Base-by-base conservation (phyloP, 441 rosid species). In the Eugenia klotzschiana region DNA sequence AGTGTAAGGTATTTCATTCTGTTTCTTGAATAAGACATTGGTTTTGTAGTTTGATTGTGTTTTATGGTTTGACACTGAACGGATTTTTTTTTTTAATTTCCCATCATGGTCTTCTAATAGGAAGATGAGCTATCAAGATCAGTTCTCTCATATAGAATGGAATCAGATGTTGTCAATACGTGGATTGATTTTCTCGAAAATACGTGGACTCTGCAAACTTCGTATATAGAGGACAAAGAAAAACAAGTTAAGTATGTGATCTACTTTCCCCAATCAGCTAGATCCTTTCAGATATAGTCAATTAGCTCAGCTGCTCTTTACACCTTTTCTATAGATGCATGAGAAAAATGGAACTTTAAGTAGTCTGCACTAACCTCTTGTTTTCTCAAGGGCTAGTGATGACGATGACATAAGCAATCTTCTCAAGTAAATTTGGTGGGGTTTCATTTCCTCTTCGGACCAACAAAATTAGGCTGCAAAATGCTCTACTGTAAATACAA, bases 51-150 rank as follows among this genome's bases (percentile, higher is more conserved):
- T 60, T 29, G 73, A 16, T 60, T 29, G 41, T 29, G 41, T 60
- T 64, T 69, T 52, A 84, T 83, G 25, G 51, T 81, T 57, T 26
- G 18, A 46, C 2, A 79, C 81, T 72, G 74, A 46, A 33, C 20
- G 46, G 46, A 9, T 64, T 12, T 64, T 64, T n/a, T n/a, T n/a
- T 41, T 64, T 64, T 33, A 33, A 64, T 50, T 80, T 26, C 55
- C 64, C 14, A 82, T 84, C 60, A 64, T 85, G 56, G 72, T 84
- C 51, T 83, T 83, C 84, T 82, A 85, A 82, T 86, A 96, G 98
- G 98, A 97, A 89, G 98, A 95, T 74, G 97, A 97, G 90, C 88
- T 95, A 51, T 90, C 94, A 57, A 95, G 91, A 84, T 94, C 98
- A 1, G 84, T 93, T 85, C 79, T 86, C 58, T 94, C 94, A 33